Percentiles rank a stretch among this genome's conserved stretches.
phyloP scores from a whole-genome alignment of 129 eudicot genomes.

The Tagetes patula region DNA sequence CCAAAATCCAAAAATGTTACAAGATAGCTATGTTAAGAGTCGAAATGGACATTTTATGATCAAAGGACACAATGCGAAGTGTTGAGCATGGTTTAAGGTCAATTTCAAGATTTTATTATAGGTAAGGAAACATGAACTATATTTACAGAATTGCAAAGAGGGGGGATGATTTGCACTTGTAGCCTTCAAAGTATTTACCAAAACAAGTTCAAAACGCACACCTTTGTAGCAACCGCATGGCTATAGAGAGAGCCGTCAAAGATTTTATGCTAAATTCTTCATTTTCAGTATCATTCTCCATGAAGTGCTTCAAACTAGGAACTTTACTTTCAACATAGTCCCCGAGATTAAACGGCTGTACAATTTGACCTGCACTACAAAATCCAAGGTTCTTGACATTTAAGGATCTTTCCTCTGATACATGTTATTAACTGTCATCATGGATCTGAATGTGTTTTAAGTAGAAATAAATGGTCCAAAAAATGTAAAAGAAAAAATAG shows the following conservation, averaged over 20 bases:
- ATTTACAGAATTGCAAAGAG: not conserved
- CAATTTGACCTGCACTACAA: conserved; percentile 48
- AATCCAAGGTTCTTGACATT: not conserved
- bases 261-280: conserved; percentile 58
- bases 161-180: not conserved
- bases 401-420: conserved; percentile 1
- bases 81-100: not conserved
- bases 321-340: conserved; percentile 57
- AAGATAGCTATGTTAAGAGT: not conserved
- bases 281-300: conserved; percentile 30
- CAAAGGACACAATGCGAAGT: no score
- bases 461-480: not conserved
- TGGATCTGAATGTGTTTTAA: not conserved
- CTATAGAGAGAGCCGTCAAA: conserved; percentile 73
- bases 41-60: no score
- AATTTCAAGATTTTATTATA: not conserved
- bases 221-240: conserved; percentile 84
- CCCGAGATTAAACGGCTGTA: conserved; percentile 52
- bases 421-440: not conserved
- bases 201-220: conserved; percentile 21
- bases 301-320: conserved; percentile 71
- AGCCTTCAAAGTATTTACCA: not conserved
- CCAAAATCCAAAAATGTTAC: not conserved
- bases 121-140: not conserved
- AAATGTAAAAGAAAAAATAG: not conserved